phyloP scores from a whole-genome alignment of 1,284 basidiomycete species.

The Macrocybe sp. region DNA sequence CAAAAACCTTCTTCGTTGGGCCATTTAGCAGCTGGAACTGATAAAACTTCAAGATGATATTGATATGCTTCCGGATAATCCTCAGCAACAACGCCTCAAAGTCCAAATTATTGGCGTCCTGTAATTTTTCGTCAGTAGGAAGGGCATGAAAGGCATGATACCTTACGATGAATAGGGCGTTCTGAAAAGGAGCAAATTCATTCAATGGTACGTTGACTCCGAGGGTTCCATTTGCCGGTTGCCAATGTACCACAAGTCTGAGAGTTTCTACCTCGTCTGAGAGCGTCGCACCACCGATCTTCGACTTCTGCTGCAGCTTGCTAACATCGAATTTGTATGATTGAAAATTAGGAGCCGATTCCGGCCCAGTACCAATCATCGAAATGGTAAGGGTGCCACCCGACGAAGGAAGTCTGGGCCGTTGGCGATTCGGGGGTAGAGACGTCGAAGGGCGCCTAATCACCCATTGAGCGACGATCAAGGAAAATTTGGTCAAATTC shows the following conservation, averaged over 20 bases:
- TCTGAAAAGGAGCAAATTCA: conserved; percentile 30
- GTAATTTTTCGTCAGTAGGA: conserved; percentile 1
- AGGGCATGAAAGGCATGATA: not conserved
- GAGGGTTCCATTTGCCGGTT: conserved; percentile 55
- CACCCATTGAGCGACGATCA: conserved; percentile 1
- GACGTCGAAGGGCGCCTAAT: conserved; percentile 43
- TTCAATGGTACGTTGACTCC: conserved; percentile 46
- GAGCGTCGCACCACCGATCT: conserved; percentile 44
- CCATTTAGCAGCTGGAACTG: conserved; percentile 48
- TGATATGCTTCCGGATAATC: conserved; percentile 57
- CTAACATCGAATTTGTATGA: conserved; percentile 33
- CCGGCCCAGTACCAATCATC: conserved; percentile 38
- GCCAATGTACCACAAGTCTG: conserved; percentile 60
- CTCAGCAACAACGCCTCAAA: conserved; percentile 59
- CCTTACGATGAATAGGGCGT: conserved; percentile 45
- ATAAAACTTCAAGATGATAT: conserved; percentile 51
- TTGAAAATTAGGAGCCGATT: conserved; percentile 45
- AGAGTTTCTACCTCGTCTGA: conserved; percentile 72
- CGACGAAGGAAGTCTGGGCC: conserved; percentile 45
- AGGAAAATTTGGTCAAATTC: conserved; percentile 20
- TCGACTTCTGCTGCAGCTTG: conserved; percentile 57
- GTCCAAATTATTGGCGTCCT: conserved; percentile 68
- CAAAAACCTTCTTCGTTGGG: conserved; percentile 50
- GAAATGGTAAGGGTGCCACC: conserved; percentile 49
- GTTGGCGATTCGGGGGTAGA: conserved; percentile 30